Conservation (phyloP, 2,329 filamentous ascomycete genomes). For the Penicillium sclerotigenum region DNA sequence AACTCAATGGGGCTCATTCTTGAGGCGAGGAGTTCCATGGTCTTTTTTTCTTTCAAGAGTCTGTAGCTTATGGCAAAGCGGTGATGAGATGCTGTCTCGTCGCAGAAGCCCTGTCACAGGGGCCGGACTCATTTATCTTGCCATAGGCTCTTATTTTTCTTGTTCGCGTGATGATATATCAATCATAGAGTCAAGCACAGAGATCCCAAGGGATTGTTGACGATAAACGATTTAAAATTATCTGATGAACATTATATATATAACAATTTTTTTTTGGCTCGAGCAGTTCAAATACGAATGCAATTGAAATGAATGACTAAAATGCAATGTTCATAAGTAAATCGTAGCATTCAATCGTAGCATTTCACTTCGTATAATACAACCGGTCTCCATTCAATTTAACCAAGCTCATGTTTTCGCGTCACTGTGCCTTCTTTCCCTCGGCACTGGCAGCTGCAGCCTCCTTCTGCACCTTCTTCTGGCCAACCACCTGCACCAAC, state of each 20-base stretch:
- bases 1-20: conserved; percentile 99
- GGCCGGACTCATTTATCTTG: conserved; percentile 54
- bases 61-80: conserved; percentile 57
- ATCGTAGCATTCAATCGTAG: conserved; percentile 14
- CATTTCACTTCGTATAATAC: conserved; percentile 14
- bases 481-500: conserved; percentile 46
- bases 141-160: conserved; percentile 15
- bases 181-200: conserved; percentile 99
- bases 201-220: conserved; percentile 54
- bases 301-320: conserved; percentile 1
- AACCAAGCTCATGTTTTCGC: not conserved
- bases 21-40: conserved; percentile 81
- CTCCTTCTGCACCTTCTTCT: conserved; percentile 26
- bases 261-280: not conserved
- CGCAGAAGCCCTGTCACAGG: conserved; percentile 66
- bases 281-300: not conserved
- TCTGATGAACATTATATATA: conserved; percentile 45
- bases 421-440: conserved; percentile 33
- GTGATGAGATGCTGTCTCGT: conserved; percentile 37
- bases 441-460: conserved; percentile 21
- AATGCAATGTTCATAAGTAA: conserved; percentile 16
- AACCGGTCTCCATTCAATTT: conserved; percentile 8
- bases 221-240: conserved; percentile 49
- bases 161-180: conserved; percentile 84
- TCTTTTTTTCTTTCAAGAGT: conserved; percentile 40